phyloP scores from a whole-genome alignment of 805 yeast genomes.

The Schwanniomyces occidentalis region DNA sequence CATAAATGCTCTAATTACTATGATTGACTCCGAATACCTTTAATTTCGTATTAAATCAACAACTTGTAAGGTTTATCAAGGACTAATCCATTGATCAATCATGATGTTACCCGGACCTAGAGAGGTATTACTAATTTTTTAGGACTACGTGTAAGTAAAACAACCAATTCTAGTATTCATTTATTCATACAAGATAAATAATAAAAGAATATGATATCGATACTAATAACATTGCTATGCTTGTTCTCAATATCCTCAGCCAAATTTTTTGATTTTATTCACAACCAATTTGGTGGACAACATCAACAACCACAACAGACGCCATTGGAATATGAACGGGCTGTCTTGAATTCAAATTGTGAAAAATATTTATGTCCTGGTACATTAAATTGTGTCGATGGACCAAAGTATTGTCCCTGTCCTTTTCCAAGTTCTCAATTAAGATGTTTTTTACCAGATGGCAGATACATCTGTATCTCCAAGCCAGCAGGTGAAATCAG shows the following conservation, averaged over 20 bases:
- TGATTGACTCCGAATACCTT: no score
- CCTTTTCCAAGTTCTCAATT: constrained; percentile 83
- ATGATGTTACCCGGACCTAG: neutral
- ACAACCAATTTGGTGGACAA: constrained; percentile 21
- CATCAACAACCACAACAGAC: constrained; percentile 26
- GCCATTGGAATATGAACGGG: constrained; percentile 38
- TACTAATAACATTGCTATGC: neutral
- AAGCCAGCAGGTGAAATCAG: constrained; percentile 57
- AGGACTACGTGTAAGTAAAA: constrained; percentile 1
- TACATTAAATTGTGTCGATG: constrained; percentile 73
- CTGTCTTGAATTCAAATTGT: constrained; percentile 50
- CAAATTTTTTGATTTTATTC: constrained; percentile 36
- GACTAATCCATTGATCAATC: no score
- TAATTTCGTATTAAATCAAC: no score
- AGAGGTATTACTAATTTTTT: neutral
- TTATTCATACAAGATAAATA: neutral
- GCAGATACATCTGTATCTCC: constrained; percentile 76
- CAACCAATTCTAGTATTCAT: neutral
- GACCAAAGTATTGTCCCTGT: constrained; percentile 81
- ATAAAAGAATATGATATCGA: neutral
- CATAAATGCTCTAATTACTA: no score
- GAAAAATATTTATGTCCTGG: constrained; percentile 75
- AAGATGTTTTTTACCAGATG: constrained; percentile 75
- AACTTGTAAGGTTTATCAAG: no score
- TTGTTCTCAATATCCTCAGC: constrained; percentile 21